These are phyloP conservation scores for Pluteus cervinus DNA, from an alignment of 768 basidiomycete species.

Conservation along the genomic window DNA sequence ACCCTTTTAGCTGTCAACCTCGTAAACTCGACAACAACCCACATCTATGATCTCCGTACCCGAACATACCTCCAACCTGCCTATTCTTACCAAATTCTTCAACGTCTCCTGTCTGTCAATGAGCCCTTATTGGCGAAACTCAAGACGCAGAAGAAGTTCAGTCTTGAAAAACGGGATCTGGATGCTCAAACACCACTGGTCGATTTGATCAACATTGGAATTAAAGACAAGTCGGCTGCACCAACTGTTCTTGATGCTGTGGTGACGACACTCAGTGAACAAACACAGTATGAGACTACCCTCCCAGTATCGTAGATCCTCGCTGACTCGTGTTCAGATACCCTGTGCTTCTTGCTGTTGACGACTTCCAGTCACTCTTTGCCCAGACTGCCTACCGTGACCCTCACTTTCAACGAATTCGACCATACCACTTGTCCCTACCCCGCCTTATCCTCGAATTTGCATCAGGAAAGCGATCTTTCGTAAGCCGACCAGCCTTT, in stretches of 20 bases:
- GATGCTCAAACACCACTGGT: constrained; percentile 42
- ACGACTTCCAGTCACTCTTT: constrained; percentile 84
- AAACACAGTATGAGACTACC: constrained; percentile 46
- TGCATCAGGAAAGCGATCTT: constrained; percentile 58
- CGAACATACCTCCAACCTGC: constrained; percentile 71
- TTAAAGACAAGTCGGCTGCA: constrained; percentile 45
- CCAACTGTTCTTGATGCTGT: constrained; percentile 53
- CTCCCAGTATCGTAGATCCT: not conserved
- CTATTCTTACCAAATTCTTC: constrained; percentile 57
- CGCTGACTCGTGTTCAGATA: constrained; percentile 31
- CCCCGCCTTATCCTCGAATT: constrained; percentile 77
- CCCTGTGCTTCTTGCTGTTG: constrained; percentile 80
- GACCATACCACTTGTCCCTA: constrained; percentile 72
- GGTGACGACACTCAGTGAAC: constrained; percentile 54
- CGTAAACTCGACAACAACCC: constrained; percentile 70
- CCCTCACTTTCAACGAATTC: constrained; percentile 61
- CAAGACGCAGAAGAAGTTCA: constrained; percentile 31
- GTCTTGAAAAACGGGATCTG: constrained; percentile 42
- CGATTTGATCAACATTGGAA: constrained; percentile 53
- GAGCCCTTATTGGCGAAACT: constrained; percentile 33
- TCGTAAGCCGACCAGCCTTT: constrained; percentile 42
- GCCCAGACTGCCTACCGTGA: constrained; percentile 63
- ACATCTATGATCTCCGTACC: constrained; percentile 69
- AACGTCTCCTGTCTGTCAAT: constrained; percentile 60
- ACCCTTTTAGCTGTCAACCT: constrained; percentile 30